Conservation (phyloP, 179 eudicot species). For the Camellia oleifera region DNA sequence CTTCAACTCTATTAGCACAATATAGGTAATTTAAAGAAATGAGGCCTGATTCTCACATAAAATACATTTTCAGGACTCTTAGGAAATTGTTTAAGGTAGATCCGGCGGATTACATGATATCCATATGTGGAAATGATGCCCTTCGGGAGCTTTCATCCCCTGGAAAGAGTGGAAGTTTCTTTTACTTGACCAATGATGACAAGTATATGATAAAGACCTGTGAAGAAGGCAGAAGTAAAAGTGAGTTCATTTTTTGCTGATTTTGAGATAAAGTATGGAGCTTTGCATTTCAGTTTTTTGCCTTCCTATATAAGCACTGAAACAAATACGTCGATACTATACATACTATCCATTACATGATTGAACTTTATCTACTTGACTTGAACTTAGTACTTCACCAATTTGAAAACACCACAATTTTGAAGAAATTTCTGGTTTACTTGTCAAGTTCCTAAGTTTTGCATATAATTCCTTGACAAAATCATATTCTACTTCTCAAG, state of each 20-base stretch:
- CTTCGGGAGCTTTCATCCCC: conserved; percentile 96
- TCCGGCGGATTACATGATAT: conserved; percentile 96
- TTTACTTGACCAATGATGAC: conserved; percentile 89
- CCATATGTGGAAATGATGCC: conserved; percentile 91
- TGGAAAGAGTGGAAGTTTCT: conserved; percentile 98
- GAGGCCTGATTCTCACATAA: conserved; percentile 15
- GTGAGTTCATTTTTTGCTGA: conserved; percentile 43
- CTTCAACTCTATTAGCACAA: not conserved
- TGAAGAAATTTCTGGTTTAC: not conserved
- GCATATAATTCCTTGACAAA: not conserved
- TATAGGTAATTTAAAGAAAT: not conserved
- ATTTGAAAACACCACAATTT: not conserved
- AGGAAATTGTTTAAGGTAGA: conserved; percentile 92
- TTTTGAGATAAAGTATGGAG: not conserved
- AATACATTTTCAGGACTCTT: conserved; percentile 58
- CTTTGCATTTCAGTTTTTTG: not conserved
- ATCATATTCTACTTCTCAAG: not conserved
- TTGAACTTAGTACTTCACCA: conserved; percentile 3
- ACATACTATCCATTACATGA: not conserved
- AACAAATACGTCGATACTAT: not conserved
- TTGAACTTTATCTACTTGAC: not conserved
- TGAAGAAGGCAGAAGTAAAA: conserved; percentile 88
- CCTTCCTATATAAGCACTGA: not conserved
- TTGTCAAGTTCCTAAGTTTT: not conserved
- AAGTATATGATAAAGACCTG: conserved; percentile 96